These are phyloP conservation scores for Fusarium poae DNA, from an alignment of 2,329 filamentous ascomycete genomes.

Conservation along the genomic window DNA sequence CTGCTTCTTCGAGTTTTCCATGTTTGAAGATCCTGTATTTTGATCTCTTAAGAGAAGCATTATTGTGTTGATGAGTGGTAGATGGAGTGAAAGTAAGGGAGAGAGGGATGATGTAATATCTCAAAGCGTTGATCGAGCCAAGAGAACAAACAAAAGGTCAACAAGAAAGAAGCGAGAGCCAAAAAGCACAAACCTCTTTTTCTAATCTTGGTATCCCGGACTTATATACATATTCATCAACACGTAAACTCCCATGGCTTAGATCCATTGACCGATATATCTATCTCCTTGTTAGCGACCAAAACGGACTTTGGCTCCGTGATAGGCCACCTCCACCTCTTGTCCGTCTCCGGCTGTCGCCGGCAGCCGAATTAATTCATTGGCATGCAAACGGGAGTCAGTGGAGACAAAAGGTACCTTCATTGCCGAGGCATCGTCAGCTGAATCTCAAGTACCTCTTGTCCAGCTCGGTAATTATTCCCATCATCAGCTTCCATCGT, in stretches of 20 bases:
- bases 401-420: conserved; percentile 3
- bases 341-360: conserved; percentile 43
- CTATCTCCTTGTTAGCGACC: conserved; percentile 20
- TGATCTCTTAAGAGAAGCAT: background rate
- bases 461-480: conserved; percentile 28
- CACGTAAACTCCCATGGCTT: conserved; percentile 18
- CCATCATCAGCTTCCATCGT: conserved; percentile 8
- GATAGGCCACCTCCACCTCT: conserved; percentile 46
- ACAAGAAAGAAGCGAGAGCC: conserved; percentile 1
- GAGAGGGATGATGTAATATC: conserved; percentile 18
- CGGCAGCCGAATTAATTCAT: conserved; percentile 44
- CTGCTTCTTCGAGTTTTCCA: conserved; percentile 54
- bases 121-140: background rate
- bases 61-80: background rate
- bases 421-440: background rate
- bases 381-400: conserved; percentile 9
- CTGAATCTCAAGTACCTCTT: background rate
- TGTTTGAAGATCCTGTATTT: conserved; percentile 5
- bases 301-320: conserved; percentile 28
- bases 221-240: conserved; percentile 28
- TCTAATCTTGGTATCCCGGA: background rate
- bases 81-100: background rate
- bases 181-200: background rate
- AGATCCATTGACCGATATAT: conserved; percentile 6
- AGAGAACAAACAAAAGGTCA: background rate